phyloP scores from a whole-genome alignment of 345 rosid species.

The Citrus cavaleriei region DNA sequence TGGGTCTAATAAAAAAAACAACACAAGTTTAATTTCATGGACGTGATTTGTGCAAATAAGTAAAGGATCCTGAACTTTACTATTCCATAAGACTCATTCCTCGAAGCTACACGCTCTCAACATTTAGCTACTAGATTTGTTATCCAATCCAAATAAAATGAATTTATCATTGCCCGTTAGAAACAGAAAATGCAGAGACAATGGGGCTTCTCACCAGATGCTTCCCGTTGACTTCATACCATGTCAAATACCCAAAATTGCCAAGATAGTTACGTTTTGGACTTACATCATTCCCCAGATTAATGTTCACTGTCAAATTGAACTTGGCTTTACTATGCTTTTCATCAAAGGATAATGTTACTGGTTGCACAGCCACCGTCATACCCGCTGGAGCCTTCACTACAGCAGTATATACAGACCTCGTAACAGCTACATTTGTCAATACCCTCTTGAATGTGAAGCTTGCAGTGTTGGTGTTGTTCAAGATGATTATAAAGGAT shows the following conservation, averaged over 20 bases:
- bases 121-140: no score
- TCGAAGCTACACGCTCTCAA: background rate
- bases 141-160: background rate
- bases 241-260: slow-evolving; percentile 28
- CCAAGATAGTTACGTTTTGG: slow-evolving; percentile 34
- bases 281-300: slow-evolving; percentile 1
- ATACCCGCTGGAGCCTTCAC: slow-evolving; percentile 30
- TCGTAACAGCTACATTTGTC: slow-evolving; percentile 3
- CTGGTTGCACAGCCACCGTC: slow-evolving; percentile 31
- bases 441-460: slow-evolving; percentile 22
- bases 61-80: no score
- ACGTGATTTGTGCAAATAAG: no score
- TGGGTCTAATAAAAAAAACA: no score
- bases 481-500: slow-evolving; percentile 43
- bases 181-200: background rate
- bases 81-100: background rate
- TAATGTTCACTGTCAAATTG: slow-evolving; percentile 31
- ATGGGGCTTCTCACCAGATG: background rate
- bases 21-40: no score
- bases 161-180: background rate
- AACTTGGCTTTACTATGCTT: slow-evolving; percentile 32
- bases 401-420: slow-evolving; percentile 2
- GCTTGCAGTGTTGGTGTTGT: slow-evolving; percentile 40
- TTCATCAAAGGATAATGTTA: slow-evolving; percentile 21
- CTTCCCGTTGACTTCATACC: background rate